Evolutionary conservation across 148 eudicot genomes (phyloP).

Genomic region (Cornus controversa): DNA sequence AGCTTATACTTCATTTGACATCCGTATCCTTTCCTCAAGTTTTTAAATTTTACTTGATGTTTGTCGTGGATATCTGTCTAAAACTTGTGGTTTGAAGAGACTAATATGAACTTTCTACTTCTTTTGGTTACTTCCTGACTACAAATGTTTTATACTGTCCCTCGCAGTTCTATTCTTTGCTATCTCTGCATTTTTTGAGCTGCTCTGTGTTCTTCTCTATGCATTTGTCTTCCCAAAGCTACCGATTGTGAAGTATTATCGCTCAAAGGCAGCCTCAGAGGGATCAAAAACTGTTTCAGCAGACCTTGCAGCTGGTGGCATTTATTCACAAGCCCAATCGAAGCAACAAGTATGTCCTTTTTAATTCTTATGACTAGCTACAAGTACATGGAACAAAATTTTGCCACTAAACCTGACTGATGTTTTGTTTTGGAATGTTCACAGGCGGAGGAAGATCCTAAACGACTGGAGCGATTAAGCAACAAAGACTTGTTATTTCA

Average conservation of each 20-base stretch:
- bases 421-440: neutral
- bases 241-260: slow-evolving; percentile 48
- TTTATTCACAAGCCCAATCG: slow-evolving; percentile 8
- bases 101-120: too few relatives aligned
- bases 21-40: too few relatives aligned
- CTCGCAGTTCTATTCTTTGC: slow-evolving; percentile 51
- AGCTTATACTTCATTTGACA: too few relatives aligned
- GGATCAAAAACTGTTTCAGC: slow-evolving; percentile 57
- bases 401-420: neutral
- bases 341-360: neutral
- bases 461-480: slow-evolving; percentile 27
- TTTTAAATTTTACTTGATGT: too few relatives aligned
- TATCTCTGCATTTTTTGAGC: slow-evolving; percentile 36
- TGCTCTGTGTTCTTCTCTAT: slow-evolving; percentile 38
- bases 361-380: neutral
- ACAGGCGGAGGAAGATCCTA: slow-evolving; percentile 29
- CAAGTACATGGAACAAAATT: neutral
- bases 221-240: slow-evolving; percentile 51
- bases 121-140: neutral
- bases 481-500: slow-evolving; percentile 35
- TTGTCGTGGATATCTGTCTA: too few relatives aligned
- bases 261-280: slow-evolving; percentile 49
- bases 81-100: neutral
- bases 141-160: neutral
- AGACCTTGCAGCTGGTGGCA: slow-evolving; percentile 54